Conservation (phyloP, 108 stramenopile genomes). For the Cyclotella distinguenda region DNA sequence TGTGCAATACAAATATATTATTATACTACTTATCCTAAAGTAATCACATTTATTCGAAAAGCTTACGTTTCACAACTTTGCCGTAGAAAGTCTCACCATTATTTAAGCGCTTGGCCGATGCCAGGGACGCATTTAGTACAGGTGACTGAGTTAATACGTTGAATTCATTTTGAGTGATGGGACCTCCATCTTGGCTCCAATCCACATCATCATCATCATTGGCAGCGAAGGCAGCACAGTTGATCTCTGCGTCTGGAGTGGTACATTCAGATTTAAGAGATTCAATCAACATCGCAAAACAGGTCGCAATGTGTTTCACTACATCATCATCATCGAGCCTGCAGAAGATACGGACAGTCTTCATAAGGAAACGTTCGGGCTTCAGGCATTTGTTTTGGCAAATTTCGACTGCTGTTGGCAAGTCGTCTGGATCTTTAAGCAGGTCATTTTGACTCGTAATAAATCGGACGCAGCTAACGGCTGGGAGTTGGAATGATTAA, state of each 20-base stretch:
- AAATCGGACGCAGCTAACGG: constrained; percentile 72
- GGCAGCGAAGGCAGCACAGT: background rate
- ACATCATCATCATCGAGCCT: constrained; percentile 12
- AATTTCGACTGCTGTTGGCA: constrained; percentile 49
- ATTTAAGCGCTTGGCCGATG: background rate
- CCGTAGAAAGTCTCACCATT: background rate
- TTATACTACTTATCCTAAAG: too few relatives aligned
- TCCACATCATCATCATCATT: background rate
- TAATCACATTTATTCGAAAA: background rate
- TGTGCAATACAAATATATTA: too few relatives aligned
- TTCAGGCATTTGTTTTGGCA: constrained; percentile 18
- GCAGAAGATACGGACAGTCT: constrained; percentile 54
- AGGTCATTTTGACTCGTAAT: constrained; percentile 46
- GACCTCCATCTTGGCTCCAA: background rate
- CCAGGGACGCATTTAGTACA: background rate
- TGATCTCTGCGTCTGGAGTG: background rate
- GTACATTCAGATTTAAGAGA: too few relatives aligned
- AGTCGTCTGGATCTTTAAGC: constrained; percentile 22
- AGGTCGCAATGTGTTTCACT: background rate
- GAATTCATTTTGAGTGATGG: background rate
- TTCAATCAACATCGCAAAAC: constrained; percentile 6
- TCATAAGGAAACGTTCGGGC: constrained; percentile 40
- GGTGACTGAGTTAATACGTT: constrained; percentile 10
- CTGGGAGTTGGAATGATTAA: constrained; percentile 7
- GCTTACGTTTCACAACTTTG: constrained; percentile 5